phyloP scores from a whole-genome alignment of 1,139 yeast species.

The Torulaspora pretoriensis region DNA sequence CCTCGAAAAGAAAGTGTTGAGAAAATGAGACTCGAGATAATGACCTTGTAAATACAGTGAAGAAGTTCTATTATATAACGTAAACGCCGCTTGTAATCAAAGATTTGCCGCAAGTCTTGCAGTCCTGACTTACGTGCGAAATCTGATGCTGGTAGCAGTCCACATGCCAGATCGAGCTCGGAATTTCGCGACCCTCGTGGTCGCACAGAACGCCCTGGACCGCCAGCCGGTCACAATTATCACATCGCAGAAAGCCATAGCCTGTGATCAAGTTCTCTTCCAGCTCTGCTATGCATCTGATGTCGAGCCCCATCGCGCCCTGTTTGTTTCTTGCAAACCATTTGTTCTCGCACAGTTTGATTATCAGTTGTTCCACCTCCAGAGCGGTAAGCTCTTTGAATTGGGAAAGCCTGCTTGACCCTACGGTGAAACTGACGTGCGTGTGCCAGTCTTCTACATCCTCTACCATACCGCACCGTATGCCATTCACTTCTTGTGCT shows the following conservation, averaged over 20 bases:
- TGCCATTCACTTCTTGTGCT: slow-evolving; percentile 20
- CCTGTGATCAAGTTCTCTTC: slow-evolving; percentile 24
- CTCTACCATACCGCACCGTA: slow-evolving; percentile 12
- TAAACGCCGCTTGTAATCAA: slow-evolving; percentile 26
- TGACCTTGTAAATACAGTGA: slow-evolving; percentile 13
- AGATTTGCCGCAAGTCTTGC: slow-evolving; percentile 22
- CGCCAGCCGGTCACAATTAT: slow-evolving; percentile 24
- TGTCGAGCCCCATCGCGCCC: slow-evolving; percentile 30
- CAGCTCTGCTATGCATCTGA: slow-evolving; percentile 27
- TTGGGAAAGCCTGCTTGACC: slow-evolving; percentile 22
- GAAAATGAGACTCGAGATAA: slow-evolving; percentile 16
- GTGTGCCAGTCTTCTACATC: slow-evolving; percentile 13
- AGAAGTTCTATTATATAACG: slow-evolving; percentile 18
- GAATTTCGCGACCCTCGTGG: slow-evolving; percentile 8
- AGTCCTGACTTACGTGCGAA: slow-evolving; percentile 26
- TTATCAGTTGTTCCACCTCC: slow-evolving; percentile 24
- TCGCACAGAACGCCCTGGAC: slow-evolving; percentile 29
- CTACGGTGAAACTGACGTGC: slow-evolving; percentile 20
- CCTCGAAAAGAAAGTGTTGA: slow-evolving; percentile 61
- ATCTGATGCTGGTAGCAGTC: slow-evolving; percentile 33
- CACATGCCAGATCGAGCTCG: slow-evolving; percentile 28
- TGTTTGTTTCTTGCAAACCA: slow-evolving; percentile 29
- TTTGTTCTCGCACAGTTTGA: slow-evolving; percentile 24
- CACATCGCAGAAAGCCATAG: slow-evolving; percentile 24
- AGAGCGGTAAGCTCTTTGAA: slow-evolving; percentile 21